Evolutionary conservation across 768 basidiomycete species (phyloP).

Genomic region (Paxillus rubicundulus): DNA sequence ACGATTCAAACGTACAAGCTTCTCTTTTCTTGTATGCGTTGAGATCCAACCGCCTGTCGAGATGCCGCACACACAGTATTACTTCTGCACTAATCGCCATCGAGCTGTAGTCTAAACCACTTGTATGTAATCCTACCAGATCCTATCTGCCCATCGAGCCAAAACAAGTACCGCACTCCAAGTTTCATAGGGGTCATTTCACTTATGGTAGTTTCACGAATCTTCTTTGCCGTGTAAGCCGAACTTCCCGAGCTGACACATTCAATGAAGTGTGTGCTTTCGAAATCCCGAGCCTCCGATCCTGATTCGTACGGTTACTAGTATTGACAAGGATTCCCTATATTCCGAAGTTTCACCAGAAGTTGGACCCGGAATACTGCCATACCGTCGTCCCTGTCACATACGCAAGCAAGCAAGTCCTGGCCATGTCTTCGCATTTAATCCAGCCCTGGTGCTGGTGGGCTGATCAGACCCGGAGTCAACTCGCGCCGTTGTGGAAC

Average conservation of each 20-base stretch:
- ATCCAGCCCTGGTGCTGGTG: constrained; percentile 28
- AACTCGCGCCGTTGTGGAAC: constrained; percentile 27
- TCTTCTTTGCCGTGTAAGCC: too few relatives aligned
- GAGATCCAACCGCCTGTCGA: constrained; percentile 1
- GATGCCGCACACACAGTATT: neutral
- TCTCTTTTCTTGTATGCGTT: constrained; percentile 11
- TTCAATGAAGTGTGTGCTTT: too few relatives aligned
- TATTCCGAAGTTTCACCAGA: constrained; percentile 2
- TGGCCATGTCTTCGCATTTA: constrained; percentile 1
- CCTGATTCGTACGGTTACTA: neutral
- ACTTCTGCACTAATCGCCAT: constrained; percentile 19
- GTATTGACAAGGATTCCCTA: neutral
- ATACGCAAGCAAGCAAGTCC: neutral
- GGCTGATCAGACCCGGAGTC: constrained; percentile 25
- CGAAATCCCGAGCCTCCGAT: constrained; percentile 1
- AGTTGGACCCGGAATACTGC: neutral
- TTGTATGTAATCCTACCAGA: constrained; percentile 17
- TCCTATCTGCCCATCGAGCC: neutral
- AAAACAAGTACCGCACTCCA: neutral
- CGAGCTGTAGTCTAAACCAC: constrained; percentile 11
- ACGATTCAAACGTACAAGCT: constrained; percentile 10
- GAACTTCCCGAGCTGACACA: too few relatives aligned
- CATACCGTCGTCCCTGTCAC: too few relatives aligned
- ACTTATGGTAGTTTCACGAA: too few relatives aligned
- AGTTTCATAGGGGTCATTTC: neutral